phyloP scores from a whole-genome alignment of 352 stramenopile genomes.

The Pythium aquatile region DNA sequence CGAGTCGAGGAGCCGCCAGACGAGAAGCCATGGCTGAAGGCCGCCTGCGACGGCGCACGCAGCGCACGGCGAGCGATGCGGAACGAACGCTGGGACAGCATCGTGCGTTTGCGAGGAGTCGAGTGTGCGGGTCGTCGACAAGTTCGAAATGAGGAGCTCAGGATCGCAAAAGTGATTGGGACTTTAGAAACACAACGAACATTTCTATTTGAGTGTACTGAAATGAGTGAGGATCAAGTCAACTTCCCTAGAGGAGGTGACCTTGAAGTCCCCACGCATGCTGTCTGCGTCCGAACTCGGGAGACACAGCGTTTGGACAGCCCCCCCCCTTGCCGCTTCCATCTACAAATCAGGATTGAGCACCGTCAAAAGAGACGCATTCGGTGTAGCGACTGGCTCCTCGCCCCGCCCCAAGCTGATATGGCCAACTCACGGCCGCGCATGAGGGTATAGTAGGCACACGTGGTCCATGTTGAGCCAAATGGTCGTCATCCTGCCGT shows the following conservation, averaged over 20 bases:
- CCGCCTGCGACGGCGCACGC: slow-evolving; percentile 19
- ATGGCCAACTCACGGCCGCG: no score
- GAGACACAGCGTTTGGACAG: no score
- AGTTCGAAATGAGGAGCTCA: slow-evolving; percentile 3
- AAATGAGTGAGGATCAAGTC: background rate
- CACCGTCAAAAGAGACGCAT: no score
- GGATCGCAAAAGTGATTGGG: slow-evolving; percentile 1
- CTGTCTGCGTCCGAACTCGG: no score
- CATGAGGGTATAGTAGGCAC: no score
- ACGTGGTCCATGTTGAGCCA: no score
- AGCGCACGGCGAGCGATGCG: slow-evolving; percentile 20
- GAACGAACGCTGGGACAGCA: slow-evolving; percentile 22
- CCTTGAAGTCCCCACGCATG: background rate
- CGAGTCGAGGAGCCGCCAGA: background rate
- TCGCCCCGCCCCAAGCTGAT: no score
- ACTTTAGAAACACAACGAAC: background rate
- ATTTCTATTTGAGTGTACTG: slow-evolving; percentile 1
- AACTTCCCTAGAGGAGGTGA: background rate
- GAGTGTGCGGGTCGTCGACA: background rate
- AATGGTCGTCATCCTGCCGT: no score
- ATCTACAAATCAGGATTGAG: no score
- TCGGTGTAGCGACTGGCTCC: no score
- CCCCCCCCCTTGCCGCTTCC: no score
- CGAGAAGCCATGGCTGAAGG: slow-evolving; percentile 14
- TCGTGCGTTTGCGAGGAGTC: background rate